These are phyloP conservation scores for Xylariaceae sp. DNA, from an alignment of 2,329 filamentous ascomycete species.

Conservation along the genomic window DNA sequence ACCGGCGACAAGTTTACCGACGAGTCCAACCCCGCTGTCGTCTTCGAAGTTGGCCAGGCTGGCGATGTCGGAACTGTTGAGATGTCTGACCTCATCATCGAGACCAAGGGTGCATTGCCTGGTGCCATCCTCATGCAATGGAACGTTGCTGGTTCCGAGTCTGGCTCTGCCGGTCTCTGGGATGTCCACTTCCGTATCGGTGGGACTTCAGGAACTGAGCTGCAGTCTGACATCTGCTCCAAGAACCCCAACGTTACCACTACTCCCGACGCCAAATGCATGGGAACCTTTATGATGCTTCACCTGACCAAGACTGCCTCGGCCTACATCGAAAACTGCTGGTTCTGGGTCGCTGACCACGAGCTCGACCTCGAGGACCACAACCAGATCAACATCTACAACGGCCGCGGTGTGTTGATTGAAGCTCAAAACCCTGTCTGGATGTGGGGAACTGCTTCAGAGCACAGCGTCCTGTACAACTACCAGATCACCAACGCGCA, in stretches of 20 bases:
- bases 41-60: constrained; percentile 76
- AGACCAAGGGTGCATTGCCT: constrained; percentile 76
- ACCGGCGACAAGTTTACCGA: constrained; percentile 70
- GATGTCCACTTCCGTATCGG: constrained; percentile 95
- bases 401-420: constrained; percentile 76
- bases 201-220: constrained; percentile 75
- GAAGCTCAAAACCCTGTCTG: constrained; percentile 75
- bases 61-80: constrained; percentile 79
- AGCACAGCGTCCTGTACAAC: constrained; percentile 69
- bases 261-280: constrained; percentile 60
- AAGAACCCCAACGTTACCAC: constrained; percentile 67
- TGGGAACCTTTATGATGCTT: constrained; percentile 68
- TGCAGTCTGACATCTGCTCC: constrained; percentile 74
- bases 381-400: constrained; percentile 82
- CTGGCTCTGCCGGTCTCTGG: constrained; percentile 79
- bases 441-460: constrained; percentile 73
- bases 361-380: constrained; percentile 73
- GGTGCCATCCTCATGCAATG: constrained; percentile 90
- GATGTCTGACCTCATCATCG: constrained; percentile 82
- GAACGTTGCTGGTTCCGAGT: constrained; percentile 68
- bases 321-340: constrained; percentile 82
- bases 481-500: constrained; percentile 77
- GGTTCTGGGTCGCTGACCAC: constrained; percentile 90
- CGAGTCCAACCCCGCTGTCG: constrained; percentile 70
- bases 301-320: constrained; percentile 60